These are phyloP conservation scores for Ganoderma resinaceum DNA, from an alignment of 1,284 basidiomycete genomes.

Conservation along the genomic window DNA sequence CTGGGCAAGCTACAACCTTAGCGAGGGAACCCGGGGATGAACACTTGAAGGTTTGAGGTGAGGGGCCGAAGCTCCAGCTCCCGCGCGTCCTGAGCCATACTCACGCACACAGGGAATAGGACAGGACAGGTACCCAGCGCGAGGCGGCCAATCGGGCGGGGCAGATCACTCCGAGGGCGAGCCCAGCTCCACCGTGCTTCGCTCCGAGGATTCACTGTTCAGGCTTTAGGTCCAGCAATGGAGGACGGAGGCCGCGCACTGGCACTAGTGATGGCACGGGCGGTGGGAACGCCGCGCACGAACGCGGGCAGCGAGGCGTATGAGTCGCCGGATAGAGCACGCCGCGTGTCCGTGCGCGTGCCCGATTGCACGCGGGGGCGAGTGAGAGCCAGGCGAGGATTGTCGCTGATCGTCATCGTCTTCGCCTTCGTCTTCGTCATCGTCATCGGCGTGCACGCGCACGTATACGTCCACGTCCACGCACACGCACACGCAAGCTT, in stretches of 20 bases:
- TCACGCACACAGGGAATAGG: background rate
- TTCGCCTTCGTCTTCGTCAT: conserved; percentile 1
- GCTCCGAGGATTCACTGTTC: background rate
- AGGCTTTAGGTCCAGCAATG: background rate
- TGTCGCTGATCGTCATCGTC: conserved; percentile 9
- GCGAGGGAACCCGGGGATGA: background rate
- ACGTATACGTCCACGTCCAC: background rate
- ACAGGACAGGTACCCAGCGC: background rate
- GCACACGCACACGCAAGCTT: background rate
- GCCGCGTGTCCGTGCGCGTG: background rate
- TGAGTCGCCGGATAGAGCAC: background rate
- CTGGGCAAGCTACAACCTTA: background rate
- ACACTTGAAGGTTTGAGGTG: background rate
- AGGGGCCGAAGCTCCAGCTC: background rate
- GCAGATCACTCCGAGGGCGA: background rate
- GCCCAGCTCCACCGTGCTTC: background rate
- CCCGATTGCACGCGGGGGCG: background rate
- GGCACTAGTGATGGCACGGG: background rate
- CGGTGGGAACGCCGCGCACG: background rate
- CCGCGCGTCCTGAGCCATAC: background rate
- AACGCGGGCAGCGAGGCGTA: background rate
- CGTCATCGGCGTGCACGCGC: background rate
- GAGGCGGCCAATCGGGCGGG: background rate
- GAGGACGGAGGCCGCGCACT: background rate
- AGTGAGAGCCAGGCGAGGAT: background rate